A percentile compares a stretch with the other conserved stretches of the same genome.
Conservation (phyloP, 2,329 filamentous ascomycete genomes). For the Geosmithia putterillii region DNA sequence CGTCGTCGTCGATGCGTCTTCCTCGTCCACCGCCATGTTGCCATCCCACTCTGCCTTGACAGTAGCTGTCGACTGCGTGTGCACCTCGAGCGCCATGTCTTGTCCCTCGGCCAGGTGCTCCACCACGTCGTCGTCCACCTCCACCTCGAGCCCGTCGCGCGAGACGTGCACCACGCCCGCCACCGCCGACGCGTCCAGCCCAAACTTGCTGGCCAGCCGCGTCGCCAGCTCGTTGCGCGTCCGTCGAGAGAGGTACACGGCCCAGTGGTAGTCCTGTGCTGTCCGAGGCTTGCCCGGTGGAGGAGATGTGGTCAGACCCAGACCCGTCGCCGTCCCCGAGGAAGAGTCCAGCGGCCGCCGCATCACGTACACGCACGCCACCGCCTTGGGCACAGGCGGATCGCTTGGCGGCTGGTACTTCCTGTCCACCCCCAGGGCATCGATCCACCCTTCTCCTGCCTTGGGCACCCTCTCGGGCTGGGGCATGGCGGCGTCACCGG, state of each 20-base stretch:
- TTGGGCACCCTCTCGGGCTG: neutral
- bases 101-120: conserved; percentile 77
- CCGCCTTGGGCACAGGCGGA: conserved; percentile 47
- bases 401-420: conserved; percentile 72
- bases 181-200: conserved; percentile 61
- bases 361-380: conserved; percentile 81
- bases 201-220: conserved; percentile 67
- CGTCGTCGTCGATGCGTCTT: neutral
- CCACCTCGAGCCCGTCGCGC: conserved; percentile 63
- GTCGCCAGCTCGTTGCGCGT: conserved; percentile 62
- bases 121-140: conserved; percentile 85
- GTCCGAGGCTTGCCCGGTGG: conserved; percentile 24
- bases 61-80: conserved; percentile 20
- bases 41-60: conserved; percentile 45
- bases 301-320: no score
- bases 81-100: conserved; percentile 70
- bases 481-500: neutral
- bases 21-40: conserved; percentile 38
- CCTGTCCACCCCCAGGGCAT: conserved; percentile 81
- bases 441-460: conserved; percentile 64
- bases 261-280: conserved; percentile 57
- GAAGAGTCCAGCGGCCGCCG: conserved; percentile 39
- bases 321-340: no score
- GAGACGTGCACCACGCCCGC: conserved; percentile 61
- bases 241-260: conserved; percentile 73